Base-by-base conservation (phyloP, 768 basidiomycete genomes). In the Mycena albidolilacea region DNA sequence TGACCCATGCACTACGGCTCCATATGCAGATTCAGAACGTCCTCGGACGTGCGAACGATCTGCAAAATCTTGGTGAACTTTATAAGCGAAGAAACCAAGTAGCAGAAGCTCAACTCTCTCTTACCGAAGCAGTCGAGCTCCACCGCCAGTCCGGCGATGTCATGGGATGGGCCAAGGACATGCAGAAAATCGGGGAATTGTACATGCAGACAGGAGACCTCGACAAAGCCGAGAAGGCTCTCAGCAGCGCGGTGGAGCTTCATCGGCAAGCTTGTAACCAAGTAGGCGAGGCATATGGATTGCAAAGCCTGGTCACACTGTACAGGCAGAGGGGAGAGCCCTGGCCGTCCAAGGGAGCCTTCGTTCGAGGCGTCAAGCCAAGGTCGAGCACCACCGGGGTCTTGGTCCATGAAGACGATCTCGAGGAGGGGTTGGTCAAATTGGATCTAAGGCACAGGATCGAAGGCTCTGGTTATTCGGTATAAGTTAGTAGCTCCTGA, bases 11-110 rank as follows among this genome's bases (percentile, higher is more conserved):
- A 4, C 43, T 75, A 46, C 60, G 68, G 43, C 72, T 79, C 5
- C 72, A 79, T 52, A 50, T 63, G 48, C 77, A 74, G 62, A 73
- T 54, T 1, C 77, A 75, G 41, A 66, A 76, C 57, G 72, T 76
- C 3, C 59, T 71, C 5, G 77, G 77, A 11, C 71, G 70, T 6
- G 78, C 72, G 5, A 74, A 77, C 30, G 63, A 43, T 41, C 48
- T 78, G 64, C 71, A 74, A 17, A 72, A 38, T 48, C 71, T 76
- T 9, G 78, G 73, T 17, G 64, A 65, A 15, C 14, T 76, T 30
- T 74, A 72, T 57, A 55, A 67, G 59, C 67, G 71, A 46, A 69
- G 57, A 9, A 66, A 72, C 58, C 62, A 69, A 65, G 46, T 71
- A 38, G 61, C 52, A 6, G 71, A 79, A 30, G 78, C 78, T 15